phyloP scores from a whole-genome alignment of 345 rosid genomes.

The Brassica napus region DNA sequence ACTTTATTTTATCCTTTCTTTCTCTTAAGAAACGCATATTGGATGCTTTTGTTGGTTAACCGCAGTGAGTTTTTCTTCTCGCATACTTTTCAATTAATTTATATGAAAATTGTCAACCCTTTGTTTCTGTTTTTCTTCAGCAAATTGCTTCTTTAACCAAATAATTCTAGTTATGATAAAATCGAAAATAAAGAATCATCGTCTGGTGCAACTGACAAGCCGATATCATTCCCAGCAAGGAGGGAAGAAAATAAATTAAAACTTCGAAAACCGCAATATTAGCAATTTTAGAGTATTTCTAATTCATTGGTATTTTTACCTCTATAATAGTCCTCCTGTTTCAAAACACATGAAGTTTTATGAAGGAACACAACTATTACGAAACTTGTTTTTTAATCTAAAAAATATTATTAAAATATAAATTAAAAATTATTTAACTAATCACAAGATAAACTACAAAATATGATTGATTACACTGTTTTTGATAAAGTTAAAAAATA shows the following conservation, averaged over 20 bases:
- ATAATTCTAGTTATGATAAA: neutral
- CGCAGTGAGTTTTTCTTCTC: neutral
- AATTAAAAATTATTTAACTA: too few species aligned
- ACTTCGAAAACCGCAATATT: neutral
- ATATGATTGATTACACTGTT: too few species aligned
- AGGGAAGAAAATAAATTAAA: neutral
- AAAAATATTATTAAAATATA: too few species aligned
- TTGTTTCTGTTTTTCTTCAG: neutral
- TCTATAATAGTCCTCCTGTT: too few species aligned
- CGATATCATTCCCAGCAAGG: neutral
- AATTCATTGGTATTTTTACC: too few species aligned
- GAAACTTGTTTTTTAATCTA: too few species aligned
- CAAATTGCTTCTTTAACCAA: neutral
- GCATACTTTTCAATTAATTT: neutral
- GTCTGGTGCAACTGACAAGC: slow-evolving; percentile 11
- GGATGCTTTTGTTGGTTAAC: neutral
- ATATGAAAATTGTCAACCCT: neutral
- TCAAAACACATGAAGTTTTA: too few species aligned
- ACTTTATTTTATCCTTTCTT: neutral
- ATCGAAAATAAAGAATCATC: neutral
- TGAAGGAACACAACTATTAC: too few species aligned
- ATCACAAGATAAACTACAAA: too few species aligned
- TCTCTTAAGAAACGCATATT: neutral
- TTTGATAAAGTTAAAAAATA: too few species aligned
- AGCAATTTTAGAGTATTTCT: too few species aligned